These are phyloP conservation scores for Pseudocercospora pini-densiflorae DNA, from an alignment of 2,329 filamentous ascomycete species.

Conservation along the genomic window DNA sequence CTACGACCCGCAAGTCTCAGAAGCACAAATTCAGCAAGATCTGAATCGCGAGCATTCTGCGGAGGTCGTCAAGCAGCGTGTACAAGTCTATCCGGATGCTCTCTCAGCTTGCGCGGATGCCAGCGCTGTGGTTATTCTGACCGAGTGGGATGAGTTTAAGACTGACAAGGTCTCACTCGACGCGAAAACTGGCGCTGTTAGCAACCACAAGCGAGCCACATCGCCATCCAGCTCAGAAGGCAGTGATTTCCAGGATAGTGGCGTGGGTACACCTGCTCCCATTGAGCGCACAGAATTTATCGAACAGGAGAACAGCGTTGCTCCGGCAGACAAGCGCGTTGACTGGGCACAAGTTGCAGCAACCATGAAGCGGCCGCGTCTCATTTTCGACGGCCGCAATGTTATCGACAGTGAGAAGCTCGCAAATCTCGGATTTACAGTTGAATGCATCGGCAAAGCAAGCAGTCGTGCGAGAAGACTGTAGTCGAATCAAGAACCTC, in stretches of 20 bases:
- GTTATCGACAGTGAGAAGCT: slow-evolving; percentile 41
- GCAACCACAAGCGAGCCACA: not conserved
- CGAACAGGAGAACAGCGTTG: slow-evolving; percentile 3
- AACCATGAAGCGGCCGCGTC: slow-evolving; percentile 40
- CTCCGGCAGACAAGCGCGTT: slow-evolving; percentile 29
- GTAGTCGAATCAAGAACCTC: slow-evolving; percentile 14
- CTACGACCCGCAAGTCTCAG: slow-evolving; percentile 62
- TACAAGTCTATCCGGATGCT: slow-evolving; percentile 37
- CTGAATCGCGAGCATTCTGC: slow-evolving; percentile 31
- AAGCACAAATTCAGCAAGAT: slow-evolving; percentile 41
- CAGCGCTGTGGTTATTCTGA: slow-evolving; percentile 41
- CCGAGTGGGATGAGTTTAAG: slow-evolving; percentile 44
- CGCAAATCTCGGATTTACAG: slow-evolving; percentile 41
- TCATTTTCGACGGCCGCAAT: slow-evolving; percentile 44
- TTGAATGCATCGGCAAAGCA: slow-evolving; percentile 42
- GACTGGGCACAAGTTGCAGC: slow-evolving; percentile 41
- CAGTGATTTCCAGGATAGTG: slow-evolving; percentile 27
- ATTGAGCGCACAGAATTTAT: slow-evolving; percentile 16
- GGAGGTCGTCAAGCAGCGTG: slow-evolving; percentile 34
- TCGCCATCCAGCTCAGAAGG: slow-evolving; percentile 24
- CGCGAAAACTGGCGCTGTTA: not conserved
- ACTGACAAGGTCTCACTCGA: slow-evolving; percentile 31
- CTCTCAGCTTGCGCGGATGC: slow-evolving; percentile 41
- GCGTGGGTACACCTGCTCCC: slow-evolving; percentile 23
- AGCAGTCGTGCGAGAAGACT: slow-evolving; percentile 22